Percentiles rank a stretch among this genome's conserved stretches.
Conservation (phyloP, 2,329 filamentous ascomycete species). For the Pyrenophora graminea region DNA sequence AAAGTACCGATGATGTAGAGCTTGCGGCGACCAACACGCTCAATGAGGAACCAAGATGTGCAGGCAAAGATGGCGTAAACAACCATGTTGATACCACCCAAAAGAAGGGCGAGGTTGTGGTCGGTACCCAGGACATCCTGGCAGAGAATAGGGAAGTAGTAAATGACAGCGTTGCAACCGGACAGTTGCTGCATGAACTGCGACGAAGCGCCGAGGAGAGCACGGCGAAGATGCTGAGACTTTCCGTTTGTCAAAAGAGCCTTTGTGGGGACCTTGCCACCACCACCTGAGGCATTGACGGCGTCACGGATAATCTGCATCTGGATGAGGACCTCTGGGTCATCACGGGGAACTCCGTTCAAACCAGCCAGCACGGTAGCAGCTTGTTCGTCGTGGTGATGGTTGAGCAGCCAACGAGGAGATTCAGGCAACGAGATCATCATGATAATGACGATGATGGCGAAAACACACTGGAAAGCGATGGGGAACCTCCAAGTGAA, state of each 20-base stretch:
- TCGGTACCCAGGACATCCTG: conserved; percentile 56
- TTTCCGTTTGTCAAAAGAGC: conserved; percentile 64
- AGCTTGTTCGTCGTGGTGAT: conserved; percentile 53
- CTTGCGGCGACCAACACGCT: conserved; percentile 60
- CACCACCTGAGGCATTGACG: conserved; percentile 43
- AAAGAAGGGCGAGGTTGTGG: conserved; percentile 51
- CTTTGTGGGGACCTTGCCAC: conserved; percentile 43
- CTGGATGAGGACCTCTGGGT: conserved; percentile 61
- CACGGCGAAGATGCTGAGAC: conserved; percentile 66
- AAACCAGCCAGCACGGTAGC: conserved; percentile 54
- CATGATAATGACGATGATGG: conserved; percentile 36
- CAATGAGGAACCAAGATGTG: conserved; percentile 67
- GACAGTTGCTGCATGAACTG: conserved; percentile 65
- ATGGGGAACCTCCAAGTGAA: conserved; percentile 57
- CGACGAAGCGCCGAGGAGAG: conserved; percentile 62
- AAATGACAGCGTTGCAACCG: conserved; percentile 50
- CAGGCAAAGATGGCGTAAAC: conserved; percentile 61
- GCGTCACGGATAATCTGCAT: conserved; percentile 66
- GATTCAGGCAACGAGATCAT: conserved; percentile 45
- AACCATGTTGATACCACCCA: conserved; percentile 59
- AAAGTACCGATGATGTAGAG: conserved; percentile 50
- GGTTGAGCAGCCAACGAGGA: conserved; percentile 40
- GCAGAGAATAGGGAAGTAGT: conserved; percentile 52
- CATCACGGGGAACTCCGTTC: conserved; percentile 53
- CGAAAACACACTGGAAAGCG: conserved; percentile 57